These are phyloP conservation scores for Chlamydomonas asymmetrica DNA, from an alignment of 139 green algal genomes.

Conservation along the genomic window DNA sequence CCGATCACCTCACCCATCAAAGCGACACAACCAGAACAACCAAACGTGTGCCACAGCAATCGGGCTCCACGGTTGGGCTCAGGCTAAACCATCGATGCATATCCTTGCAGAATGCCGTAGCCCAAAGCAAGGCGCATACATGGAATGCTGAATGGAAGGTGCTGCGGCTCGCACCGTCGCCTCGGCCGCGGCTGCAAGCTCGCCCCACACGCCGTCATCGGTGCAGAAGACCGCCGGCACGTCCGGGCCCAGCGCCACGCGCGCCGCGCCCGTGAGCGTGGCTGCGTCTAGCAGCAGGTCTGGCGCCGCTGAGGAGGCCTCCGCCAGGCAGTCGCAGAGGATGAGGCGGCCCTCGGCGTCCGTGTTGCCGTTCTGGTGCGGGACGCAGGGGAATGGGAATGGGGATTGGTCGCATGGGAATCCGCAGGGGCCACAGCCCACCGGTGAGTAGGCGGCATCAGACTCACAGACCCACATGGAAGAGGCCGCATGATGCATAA, in stretches of 20 bases:
- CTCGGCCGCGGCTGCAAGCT: constrained; percentile 39
- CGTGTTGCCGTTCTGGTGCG: constrained; percentile 47
- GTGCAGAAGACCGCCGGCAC: constrained; percentile 64
- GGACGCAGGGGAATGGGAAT: not conserved
- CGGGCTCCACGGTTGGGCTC: too few species aligned
- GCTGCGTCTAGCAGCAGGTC: constrained; percentile 71
- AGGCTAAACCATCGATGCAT: too few species aligned
- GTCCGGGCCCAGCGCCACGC: constrained; percentile 63
- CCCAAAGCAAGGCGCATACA: not conserved
- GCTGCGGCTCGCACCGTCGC: constrained; percentile 41
- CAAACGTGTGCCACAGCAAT: too few species aligned
- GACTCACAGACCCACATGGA: too few species aligned
- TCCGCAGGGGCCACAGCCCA: too few species aligned
- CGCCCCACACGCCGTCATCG: constrained; percentile 40
- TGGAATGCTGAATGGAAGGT: too few species aligned
- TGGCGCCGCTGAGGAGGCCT: constrained; percentile 32
- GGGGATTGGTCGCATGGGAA: too few species aligned
- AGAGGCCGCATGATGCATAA: too few species aligned
- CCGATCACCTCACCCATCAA: too few species aligned
- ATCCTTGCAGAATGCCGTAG: too few species aligned
- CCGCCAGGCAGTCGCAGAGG: constrained; percentile 56
- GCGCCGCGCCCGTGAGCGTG: constrained; percentile 72
- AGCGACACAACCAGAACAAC: too few species aligned
- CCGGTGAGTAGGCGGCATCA: too few species aligned
- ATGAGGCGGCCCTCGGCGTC: constrained; percentile 64